Base-by-base conservation (phyloP, 495 filamentous ascomycete species). In the Hypoxylon lienhwacheense region DNA sequence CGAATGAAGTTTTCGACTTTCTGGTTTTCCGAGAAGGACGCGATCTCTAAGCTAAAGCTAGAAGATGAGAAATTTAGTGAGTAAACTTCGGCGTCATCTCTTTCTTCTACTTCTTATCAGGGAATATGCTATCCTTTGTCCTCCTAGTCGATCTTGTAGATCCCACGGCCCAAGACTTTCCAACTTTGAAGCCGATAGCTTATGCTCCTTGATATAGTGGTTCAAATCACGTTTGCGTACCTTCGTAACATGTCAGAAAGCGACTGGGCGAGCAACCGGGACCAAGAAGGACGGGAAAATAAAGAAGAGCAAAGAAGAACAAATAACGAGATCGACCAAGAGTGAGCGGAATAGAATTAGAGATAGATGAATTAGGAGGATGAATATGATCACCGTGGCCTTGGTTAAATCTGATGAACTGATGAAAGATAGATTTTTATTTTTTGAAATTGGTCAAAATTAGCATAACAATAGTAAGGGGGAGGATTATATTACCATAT, bases 51-150 rank as follows among this genome's bases (percentile, higher is more conserved):
- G 5, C 65, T 67, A 26, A 67, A 65, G 48, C 55, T 67, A 19
- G 55, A 67, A 24, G 62, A 67, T 21, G 65, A 67, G 47, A 58
- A 59, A 39, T 67, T 55, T 39, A 67, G 65, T 67, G 49, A 67
- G 65, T 17, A 42, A 47, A 21, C 25, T 36, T 37, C 20, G 16
- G 22, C 11, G 15, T 31, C 8, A 10, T 29, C 24, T 15, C 7
- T 26, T 47, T 11, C 17, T n/a, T 15, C n/a, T 8, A 2, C 10
- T 17, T 35, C 7, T 17, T 22, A 35, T 35, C 22, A 31, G 21
- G 14, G 4, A 20, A 10, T 17, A 46, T 11, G 26, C 17, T 29
- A 5, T n/a, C 41, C 26, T 11, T n/a, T 14, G 11, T 16, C 17
- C 26, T 37, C 29, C 24, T 14, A 22, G 15, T n/a, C 16, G 7